Conservation (phyloP, 345 rosid genomes). For the Citrus australasica region DNA sequence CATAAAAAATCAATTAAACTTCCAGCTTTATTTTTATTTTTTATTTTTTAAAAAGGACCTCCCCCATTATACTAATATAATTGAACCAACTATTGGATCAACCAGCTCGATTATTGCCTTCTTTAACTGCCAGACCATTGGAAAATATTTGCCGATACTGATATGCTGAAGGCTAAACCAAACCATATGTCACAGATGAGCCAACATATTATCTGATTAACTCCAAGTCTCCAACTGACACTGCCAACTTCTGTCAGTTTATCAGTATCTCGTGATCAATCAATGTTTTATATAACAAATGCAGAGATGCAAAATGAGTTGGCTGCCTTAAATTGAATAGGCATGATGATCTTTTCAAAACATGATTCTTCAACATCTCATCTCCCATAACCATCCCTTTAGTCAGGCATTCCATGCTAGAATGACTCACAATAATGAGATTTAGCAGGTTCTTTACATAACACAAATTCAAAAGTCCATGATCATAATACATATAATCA, state of each 20-base stretch:
- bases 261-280: not conserved
- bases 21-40: not conserved
- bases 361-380: not conserved
- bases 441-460: not conserved
- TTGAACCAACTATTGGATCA: not conserved
- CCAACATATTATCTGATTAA: not conserved
- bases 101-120: not conserved
- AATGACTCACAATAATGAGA: not conserved
- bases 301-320: not conserved
- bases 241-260: not conserved
- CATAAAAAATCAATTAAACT: not conserved
- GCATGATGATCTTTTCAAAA: not conserved
- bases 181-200: not conserved
- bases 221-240: constrained; percentile 3
- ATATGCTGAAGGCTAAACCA: not conserved
- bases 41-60: too few species aligned
- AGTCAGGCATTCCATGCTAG: not conserved
- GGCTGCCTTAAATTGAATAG: not conserved
- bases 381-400: not conserved
- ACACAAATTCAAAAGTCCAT: not conserved
- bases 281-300: not conserved
- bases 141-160: not conserved
- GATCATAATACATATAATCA: not conserved
- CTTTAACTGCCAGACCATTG: not conserved
- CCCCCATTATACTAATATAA: not conserved